A percentile compares a stretch with the other conserved stretches of the same genome.
These are phyloP conservation scores for Antrodiella citrinella DNA, from an alignment of 768 basidiomycete species.

Conservation along the genomic window DNA sequence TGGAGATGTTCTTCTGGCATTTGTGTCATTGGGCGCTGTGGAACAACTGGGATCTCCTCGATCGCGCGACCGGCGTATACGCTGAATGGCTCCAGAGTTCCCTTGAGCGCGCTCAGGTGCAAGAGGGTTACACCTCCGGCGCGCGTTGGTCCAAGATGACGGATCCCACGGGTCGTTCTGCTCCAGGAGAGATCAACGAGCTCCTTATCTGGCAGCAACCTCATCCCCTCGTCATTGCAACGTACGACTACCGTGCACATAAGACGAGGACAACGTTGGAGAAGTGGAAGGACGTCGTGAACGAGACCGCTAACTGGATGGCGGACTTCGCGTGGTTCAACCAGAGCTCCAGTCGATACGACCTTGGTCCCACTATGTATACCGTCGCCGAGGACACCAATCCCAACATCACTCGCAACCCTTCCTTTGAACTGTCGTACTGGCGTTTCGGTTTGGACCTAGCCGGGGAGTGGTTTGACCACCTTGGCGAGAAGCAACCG, in stretches of 20 bases:
- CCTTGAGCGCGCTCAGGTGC: conserved; percentile 38
- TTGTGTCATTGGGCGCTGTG: conserved; percentile 51
- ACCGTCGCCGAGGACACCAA: conserved; percentile 49
- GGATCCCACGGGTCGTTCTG: conserved; percentile 47
- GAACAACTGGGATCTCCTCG: conserved; percentile 52
- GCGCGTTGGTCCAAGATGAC: conserved; percentile 62
- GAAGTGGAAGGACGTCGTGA: conserved; percentile 46
- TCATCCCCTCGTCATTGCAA: conserved; percentile 50
- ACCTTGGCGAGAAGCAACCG: conserved; percentile 34
- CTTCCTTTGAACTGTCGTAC: conserved; percentile 52
- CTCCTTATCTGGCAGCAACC: conserved; percentile 57
- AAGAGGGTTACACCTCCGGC: conserved; percentile 45
- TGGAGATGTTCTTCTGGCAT: conserved; percentile 61
- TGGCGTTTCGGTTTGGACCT: conserved; percentile 44
- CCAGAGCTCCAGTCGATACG: conserved; percentile 36
- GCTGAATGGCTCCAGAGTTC: conserved; percentile 39
- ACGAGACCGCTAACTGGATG: conserved; percentile 54
- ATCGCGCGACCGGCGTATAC: conserved; percentile 36
- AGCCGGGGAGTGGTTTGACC: conserved; percentile 41
- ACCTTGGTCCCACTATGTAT: conserved; percentile 54
- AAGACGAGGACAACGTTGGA: conserved; percentile 30
- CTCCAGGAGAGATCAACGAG: conserved; percentile 55
- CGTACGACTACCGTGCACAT: conserved; percentile 44
- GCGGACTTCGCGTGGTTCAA: conserved; percentile 47
- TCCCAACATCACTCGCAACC: conserved; percentile 45